Evolutionary conservation across 768 basidiomycete genomes (phyloP), one percentile per base, ranked within the genome.

Genomic region (Mycena amicta): DNA sequence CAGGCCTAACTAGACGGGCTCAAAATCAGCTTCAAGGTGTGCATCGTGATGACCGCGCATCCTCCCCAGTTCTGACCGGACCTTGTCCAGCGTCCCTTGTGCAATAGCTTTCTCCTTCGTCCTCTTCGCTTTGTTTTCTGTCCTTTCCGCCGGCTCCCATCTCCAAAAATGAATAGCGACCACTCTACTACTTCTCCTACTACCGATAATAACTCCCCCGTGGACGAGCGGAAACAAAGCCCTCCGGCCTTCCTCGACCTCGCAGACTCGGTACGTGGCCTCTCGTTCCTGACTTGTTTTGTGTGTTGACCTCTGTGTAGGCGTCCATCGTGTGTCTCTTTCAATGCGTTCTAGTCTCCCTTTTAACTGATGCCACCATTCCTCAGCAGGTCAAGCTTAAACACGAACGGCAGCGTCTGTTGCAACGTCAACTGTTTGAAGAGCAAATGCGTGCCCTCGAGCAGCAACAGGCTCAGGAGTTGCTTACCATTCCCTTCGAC

Each of bases 371-470:
- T 65, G 30, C 53, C 59, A 15, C n/a, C 43, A 23, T 39, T 45
- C n/a, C 29, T 26, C 57, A 61, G 43, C 74, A 92, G 90, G 88
- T 94, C 60, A 93, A 95, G 71, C 80, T 93, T 69, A 97, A 95
- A 72, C 93, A 98, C 70, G 94, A 97, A 74, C 87, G 92, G 52
- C 92, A 95, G 74, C 92, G 95, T 61, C 77, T 77, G 37, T 71
- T 92, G 41, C 95, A 96, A 71, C 88, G 94, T 70, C 90, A 87
- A 74, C 75, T 92, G 67, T 98, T 98, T 73, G 95, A 98, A 75
- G 93, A 96, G 67, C 94, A 97, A 76, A 97, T 97, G 95, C 89
- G 90, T 55, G 87, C 82, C 53, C 83, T 98, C 63, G 95, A 98
- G 76, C 88, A 90, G 63, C 88, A 93, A 72, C 95, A 98, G 75